Conservation (phyloP, 2,329 filamentous ascomycete genomes). For the Arthrinium phaeospermum region DNA sequence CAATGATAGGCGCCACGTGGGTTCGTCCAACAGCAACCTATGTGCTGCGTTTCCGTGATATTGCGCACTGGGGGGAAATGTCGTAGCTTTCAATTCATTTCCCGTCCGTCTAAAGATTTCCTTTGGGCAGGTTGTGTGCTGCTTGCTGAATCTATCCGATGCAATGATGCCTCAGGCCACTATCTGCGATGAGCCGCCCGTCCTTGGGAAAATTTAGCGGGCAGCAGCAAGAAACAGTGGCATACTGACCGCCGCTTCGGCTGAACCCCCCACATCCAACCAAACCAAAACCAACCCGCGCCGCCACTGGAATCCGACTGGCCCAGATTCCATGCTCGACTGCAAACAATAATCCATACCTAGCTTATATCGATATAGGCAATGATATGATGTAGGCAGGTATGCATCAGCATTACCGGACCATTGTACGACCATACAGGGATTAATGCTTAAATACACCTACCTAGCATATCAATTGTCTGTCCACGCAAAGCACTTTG, state of each 20-base stretch:
- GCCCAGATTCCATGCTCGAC: not conserved
- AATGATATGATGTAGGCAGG: not conserved
- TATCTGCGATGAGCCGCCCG: not conserved
- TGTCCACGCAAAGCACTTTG: constrained; percentile 6
- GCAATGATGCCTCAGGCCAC: constrained; percentile 6
- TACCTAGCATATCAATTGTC: not conserved
- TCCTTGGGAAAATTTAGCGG: not conserved
- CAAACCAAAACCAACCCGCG: not conserved
- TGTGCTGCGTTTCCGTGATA: not conserved
- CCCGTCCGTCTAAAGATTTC: not conserved
- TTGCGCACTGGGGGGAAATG: not conserved
- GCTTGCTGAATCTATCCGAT: not conserved
- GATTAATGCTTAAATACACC: not conserved
- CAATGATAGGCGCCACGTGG: not conserved
- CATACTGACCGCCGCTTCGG: constrained; percentile 5
- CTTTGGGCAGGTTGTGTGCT: not conserved
- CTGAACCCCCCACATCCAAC: not conserved
- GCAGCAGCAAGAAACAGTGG: not conserved
- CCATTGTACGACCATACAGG: not conserved
- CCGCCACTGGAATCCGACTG: not conserved
- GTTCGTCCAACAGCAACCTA: constrained; percentile 3
- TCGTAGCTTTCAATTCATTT: not conserved
- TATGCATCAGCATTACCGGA: not conserved
- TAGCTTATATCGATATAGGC: not conserved
- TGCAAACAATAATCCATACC: not conserved